A percentile compares a stretch with the other conserved stretches of the same genome.
These are phyloP conservation scores for Solanum paucissectum DNA, from an alignment of 257 asterid species.

Conservation along the genomic window DNA sequence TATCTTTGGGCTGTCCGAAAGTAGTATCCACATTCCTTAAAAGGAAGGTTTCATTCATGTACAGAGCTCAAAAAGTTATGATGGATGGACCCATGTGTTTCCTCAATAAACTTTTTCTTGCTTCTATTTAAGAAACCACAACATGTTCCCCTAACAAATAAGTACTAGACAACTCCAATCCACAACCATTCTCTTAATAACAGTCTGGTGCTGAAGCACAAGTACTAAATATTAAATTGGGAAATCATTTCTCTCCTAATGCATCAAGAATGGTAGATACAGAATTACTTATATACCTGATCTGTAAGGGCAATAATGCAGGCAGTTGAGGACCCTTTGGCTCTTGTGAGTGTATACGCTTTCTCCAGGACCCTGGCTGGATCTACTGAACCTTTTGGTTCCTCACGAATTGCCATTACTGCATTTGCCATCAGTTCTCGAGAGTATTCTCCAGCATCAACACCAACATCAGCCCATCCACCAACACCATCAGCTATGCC, in stretches of 20 bases:
- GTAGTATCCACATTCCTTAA: background rate
- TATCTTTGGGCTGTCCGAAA: background rate
- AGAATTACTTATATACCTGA: slow-evolving; percentile 33
- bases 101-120: background rate
- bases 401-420: slow-evolving; percentile 59
- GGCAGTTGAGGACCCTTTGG: slow-evolving; percentile 91
- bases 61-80: background rate
- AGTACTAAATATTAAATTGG: background rate
- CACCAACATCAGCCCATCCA: slow-evolving; percentile 95
- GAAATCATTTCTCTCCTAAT: background rate
- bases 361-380: slow-evolving; percentile 83
- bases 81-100: background rate
- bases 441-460: slow-evolving; percentile 74
- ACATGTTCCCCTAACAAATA: background rate
- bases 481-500: slow-evolving; percentile 99
- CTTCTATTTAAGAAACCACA: background rate
- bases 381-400: slow-evolving; percentile 74
- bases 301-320: slow-evolving; percentile 85
- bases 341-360: slow-evolving; percentile 61
- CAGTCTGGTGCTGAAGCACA: background rate
- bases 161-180: background rate
- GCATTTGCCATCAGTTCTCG: slow-evolving; percentile 90
- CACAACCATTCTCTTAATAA: background rate
- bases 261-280: background rate
- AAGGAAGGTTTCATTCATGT: background rate